phyloP scores from a whole-genome alignment of 768 basidiomycete species.

The Cantharellus cinnabarinus region DNA sequence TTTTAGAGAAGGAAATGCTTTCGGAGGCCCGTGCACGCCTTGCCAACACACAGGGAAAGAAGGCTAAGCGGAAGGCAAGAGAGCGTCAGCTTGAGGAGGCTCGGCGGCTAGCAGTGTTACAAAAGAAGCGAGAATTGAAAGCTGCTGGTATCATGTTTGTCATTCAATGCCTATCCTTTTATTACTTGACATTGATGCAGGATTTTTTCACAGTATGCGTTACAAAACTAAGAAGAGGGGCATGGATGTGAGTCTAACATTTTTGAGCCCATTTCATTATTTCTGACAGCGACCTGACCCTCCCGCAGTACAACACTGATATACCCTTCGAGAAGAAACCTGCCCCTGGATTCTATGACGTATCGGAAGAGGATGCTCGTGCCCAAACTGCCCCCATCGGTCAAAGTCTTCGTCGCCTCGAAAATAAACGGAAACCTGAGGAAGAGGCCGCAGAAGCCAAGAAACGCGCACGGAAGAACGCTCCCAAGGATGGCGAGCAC shows the following conservation, averaged over 20 bases:
- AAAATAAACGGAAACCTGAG: constrained; percentile 88
- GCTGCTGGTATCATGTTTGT: constrained; percentile 89
- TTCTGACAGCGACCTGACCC: too few relatives aligned
- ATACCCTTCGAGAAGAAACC: constrained; percentile 98
- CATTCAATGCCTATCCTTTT: not conserved
- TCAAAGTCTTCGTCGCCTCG: constrained; percentile 73
- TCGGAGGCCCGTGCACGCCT: constrained; percentile 95
- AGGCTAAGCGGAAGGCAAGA: constrained; percentile 95
- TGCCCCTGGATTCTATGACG: constrained; percentile 92
- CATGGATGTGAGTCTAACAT: constrained; percentile 50
- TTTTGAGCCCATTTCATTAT: not conserved
- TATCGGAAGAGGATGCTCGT: constrained; percentile 78
- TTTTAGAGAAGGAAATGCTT: constrained; percentile 92
- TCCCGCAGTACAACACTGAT: constrained; percentile 76
- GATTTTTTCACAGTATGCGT: constrained; percentile 40
- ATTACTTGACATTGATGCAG: not conserved
- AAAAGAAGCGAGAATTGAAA: constrained; percentile 95
- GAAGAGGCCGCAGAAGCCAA: constrained; percentile 84
- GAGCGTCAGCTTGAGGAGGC: constrained; percentile 97
- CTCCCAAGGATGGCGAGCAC: constrained; percentile 28
- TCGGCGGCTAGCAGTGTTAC: constrained; percentile 75
- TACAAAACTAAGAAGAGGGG: constrained; percentile 90
- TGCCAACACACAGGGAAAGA: constrained; percentile 98
- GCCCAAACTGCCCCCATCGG: constrained; percentile 77
- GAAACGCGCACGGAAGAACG: constrained; percentile 72